Base-by-base conservation (phyloP, 305 asterid species). In the Fraxinus velutina region DNA sequence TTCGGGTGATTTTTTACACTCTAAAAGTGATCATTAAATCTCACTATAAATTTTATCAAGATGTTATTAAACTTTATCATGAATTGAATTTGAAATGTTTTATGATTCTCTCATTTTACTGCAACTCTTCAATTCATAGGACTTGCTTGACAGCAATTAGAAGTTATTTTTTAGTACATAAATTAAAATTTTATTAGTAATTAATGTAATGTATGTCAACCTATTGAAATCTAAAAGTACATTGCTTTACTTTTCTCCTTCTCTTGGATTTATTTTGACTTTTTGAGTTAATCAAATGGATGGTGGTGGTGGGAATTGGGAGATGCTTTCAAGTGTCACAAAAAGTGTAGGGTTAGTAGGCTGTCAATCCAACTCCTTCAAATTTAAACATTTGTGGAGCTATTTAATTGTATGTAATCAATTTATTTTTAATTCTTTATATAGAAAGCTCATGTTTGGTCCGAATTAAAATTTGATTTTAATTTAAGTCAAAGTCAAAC, bases 341-440 rank as follows among this genome's bases (percentile, higher is more conserved):
- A 86, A 82, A 86, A 52, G 82, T 88, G 86, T 68, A 82, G 80
- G 88, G 88, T 88, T 29, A 71, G 91, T 85, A 86, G 89, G 83
- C 70, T 72, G 83, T 81, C 86, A 68, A 80, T 73, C 64, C 84
- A 64, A 77, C 78, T 37, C 52, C 30, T 75, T 42, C 64, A 29
- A 50, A 75, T 74, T 75, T 50, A 37, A n/a, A 55, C 32, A 13
- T 52, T 77, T 66, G 22, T 2, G 52, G 7, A 2, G 22, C 50
- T 75, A 32, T 50, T 50, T 42, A 42, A 10, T 39, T 9, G 44
- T 42, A 10, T 42, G 17, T 3, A 47, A 47, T 47, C 60, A 13
- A 4, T 47, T 47, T 47, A 13, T 50, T 50, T 50, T 50, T 13
- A 13, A 13, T 47, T 47, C 5, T 42, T 42, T 42, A 29, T 29